Evolutionary conservation across 306 rosid species (phyloP).

Genomic region (Spatholobus suberectus): DNA sequence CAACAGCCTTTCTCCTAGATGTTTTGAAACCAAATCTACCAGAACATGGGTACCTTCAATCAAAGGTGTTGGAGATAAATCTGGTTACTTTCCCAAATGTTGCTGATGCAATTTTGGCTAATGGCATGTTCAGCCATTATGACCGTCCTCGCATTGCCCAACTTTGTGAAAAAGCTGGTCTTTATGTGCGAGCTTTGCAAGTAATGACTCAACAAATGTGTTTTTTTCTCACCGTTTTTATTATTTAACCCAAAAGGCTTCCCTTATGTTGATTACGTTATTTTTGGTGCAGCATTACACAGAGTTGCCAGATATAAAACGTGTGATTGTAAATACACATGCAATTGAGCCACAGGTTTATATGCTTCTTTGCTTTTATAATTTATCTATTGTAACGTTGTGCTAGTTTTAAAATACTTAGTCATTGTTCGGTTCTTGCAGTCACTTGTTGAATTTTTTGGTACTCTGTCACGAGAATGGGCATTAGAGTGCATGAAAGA

Average conservation of each 20-base stretch:
- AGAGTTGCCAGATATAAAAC: conserved; percentile 97
- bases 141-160: conserved; percentile 98
- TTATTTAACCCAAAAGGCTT: not conserved
- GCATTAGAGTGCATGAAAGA: conserved; percentile 99
- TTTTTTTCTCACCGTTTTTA: not conserved
- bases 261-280: conserved; percentile 33
- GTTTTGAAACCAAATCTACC: conserved; percentile 98
- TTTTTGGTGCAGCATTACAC: conserved; percentile 87
- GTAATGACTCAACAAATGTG: conserved; percentile 53
- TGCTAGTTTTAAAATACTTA: conserved; percentile 24
- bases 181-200: conserved; percentile 94
- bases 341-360: conserved; percentile 98
- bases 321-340: conserved; percentile 97
- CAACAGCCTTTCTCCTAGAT: conserved; percentile 93
- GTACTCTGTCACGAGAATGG: conserved; percentile 95
- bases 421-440: conserved; percentile 50
- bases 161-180: conserved; percentile 98
- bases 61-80: conserved; percentile 96
- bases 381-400: conserved; percentile 27
- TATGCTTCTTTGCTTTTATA: conserved; percentile 37
- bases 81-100: conserved; percentile 97
- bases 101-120: conserved; percentile 98
- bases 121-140: conserved; percentile 99
- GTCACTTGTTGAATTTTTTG: conserved; percentile 98
- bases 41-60: conserved; percentile 90